Conservation (phyloP, 768 basidiomycete species). For the Chalciporus pseudorubinellus region DNA sequence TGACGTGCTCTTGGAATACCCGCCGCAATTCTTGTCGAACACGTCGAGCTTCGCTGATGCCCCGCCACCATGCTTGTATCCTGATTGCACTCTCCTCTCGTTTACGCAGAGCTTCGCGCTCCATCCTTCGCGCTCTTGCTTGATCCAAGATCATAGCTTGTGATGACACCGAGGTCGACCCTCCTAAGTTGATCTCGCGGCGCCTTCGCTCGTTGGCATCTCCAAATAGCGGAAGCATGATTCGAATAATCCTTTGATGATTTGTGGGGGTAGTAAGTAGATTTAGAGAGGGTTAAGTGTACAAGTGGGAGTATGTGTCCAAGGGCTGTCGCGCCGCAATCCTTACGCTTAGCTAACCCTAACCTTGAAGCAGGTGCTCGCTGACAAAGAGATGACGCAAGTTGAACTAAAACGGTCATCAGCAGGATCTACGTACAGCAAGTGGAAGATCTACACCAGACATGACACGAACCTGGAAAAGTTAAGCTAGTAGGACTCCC, state of each 20-base stretch:
- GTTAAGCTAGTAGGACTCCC: too few relatives aligned
- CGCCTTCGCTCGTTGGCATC: constrained; percentile 45
- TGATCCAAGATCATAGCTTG: constrained; percentile 58
- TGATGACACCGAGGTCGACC: constrained; percentile 48
- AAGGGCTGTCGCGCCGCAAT: background rate
- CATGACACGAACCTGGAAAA: too few relatives aligned
- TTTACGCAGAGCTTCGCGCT: constrained; percentile 54
- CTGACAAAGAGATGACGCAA: background rate
- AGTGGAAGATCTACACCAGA: too few relatives aligned
- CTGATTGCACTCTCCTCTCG: constrained; percentile 55
- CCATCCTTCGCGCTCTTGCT: constrained; percentile 57
- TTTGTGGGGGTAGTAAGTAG: background rate
- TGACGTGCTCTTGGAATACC: constrained; percentile 52
- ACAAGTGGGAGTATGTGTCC: background rate
- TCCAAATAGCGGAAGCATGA: constrained; percentile 47
- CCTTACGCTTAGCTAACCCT: constrained; percentile 16
- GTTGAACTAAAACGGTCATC: too few relatives aligned
- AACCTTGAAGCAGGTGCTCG: constrained; percentile 9
- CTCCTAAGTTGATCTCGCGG: constrained; percentile 76
- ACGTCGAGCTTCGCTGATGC: constrained; percentile 38
- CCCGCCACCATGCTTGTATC: constrained; percentile 74
- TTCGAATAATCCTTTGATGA: background rate
- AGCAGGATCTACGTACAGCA: too few relatives aligned
- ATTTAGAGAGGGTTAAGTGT: background rate
- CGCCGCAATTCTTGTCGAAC: constrained; percentile 46